Base-by-base conservation (phyloP, 495 filamentous ascomycete genomes). In the Lentithecium fluviatile region DNA sequence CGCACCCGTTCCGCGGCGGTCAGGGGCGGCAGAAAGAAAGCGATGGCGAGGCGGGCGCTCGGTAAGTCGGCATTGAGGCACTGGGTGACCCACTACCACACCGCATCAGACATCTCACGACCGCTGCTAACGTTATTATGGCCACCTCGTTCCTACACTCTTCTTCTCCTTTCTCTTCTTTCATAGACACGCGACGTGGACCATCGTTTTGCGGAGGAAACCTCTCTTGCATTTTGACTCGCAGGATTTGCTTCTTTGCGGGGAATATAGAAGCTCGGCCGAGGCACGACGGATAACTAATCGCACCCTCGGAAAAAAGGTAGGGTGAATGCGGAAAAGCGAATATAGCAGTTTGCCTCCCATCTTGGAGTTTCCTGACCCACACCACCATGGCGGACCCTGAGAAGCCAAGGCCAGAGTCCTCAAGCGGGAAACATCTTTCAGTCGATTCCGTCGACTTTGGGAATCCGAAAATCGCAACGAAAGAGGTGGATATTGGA, bases 401-500 rank as follows among this genome's bases (percentile, higher is more conserved):
- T 21, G 59, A 62, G 51, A 56, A 56, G 17, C 23, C 24, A 34
- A 48, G 12, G 2, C 58, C 37, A 12, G 23, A 46, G 37, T 12
- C 24, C 2, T 37, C 49, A 19, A 11, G 13, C 15, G 19, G 3
- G 2, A 25, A 8, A 8, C 45, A 29, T 2, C 50, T 5, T 32
- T 32, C 42, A 2, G 20, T 17, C 15, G 38, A 17, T 0, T 38
- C 29, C 1, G 52, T 47, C n/a, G 61, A 54, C 12, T 7, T 6
- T 21, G 11, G 24, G 10, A 32, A 32, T 4, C 29, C 4, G 29
- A 32, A 32, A 23, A 25, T 17, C n/a, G 36, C 47, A n/a, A 38
- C 29, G n/a, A 64, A 68, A 64, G 65, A 68, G 52, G 55, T 45
- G 50, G 60, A 63, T 24, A 26, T 59, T 10, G 26, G 13, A 40